phyloP scores from a whole-genome alignment of 2,329 filamentous ascomycete genomes.

The Fusarium oligoseptatum region DNA sequence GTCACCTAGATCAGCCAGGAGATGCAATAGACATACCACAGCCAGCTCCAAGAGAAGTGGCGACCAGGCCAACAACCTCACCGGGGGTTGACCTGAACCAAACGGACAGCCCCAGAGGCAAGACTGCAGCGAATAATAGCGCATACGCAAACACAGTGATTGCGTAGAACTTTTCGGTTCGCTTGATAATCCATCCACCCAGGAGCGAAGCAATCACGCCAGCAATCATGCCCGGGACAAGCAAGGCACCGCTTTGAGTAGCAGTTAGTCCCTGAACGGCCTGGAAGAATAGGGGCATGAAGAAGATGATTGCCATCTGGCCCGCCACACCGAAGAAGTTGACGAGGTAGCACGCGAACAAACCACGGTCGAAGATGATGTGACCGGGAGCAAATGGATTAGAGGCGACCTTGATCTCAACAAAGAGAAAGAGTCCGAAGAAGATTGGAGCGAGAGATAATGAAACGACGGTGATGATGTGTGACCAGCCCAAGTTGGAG shows the following conservation, averaged over 20 bases:
- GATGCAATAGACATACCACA: conserved; percentile 46
- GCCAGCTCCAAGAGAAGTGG: conserved; percentile 59
- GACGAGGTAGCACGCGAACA: conserved; percentile 76
- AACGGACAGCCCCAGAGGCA: conserved; percentile 67
- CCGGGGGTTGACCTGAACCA: conserved; percentile 62
- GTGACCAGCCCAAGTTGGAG: conserved; percentile 77
- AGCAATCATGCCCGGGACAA: conserved; percentile 75
- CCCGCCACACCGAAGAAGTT: conserved; percentile 80
- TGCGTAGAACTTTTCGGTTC: conserved; percentile 78
- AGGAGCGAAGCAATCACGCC: conserved; percentile 75
- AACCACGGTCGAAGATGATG: conserved; percentile 75
- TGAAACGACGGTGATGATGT: conserved; percentile 68
- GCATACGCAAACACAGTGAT: conserved; percentile 72
- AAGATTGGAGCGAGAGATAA: conserved; percentile 69
- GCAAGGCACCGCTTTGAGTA: conserved; percentile 71
- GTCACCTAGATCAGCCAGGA: not conserved
- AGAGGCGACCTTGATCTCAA: conserved; percentile 76
- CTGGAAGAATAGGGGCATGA: conserved; percentile 84
- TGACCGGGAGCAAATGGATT: conserved; percentile 82
- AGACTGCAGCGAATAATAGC: conserved; percentile 65
- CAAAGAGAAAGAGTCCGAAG: conserved; percentile 75
- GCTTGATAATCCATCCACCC: conserved; percentile 76
- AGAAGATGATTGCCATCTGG: conserved; percentile 72
- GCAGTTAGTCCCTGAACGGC: conserved; percentile 75
- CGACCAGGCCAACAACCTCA: conserved; percentile 69